Base-by-base conservation (phyloP, 2,329 filamentous ascomycete species). In the Chrysosporium queenslandicum region DNA sequence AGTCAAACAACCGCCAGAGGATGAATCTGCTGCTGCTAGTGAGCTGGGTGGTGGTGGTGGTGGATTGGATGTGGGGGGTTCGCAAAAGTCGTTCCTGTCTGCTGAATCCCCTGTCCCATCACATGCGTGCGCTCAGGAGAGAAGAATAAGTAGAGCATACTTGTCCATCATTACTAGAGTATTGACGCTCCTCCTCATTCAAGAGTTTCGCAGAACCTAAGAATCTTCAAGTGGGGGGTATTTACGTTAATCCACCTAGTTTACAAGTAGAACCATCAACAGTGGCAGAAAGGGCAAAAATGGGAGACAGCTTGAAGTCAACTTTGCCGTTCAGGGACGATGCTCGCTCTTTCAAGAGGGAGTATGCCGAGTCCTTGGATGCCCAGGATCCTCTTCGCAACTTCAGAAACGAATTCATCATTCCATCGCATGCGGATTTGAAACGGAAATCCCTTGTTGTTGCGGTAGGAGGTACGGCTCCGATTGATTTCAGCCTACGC, bases 341-440 rank as follows among this genome's bases (percentile, higher is more conserved):
- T 25, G 16, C 32, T 12, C 41, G 25, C 16, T 64, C 64, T 21
- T 63, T 68, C 46, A 64, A 58, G 12, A 63, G 59, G 36, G 64
- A 65, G 54, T 71, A 74, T 56, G 73, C 74, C 25, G 59, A 67
- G 51, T 66, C 68, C 23, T 72, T 86, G 4, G 84, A 87, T 65
- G 67, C 70, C 0, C 71, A 79, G 59, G 83, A 87, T 62, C 68
- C 74, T n/a, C 66, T 88, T 36, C 68, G 70, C 14, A 70, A 74
- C 53, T 76, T 87, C 51, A 78, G 87, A 29, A 70, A 80, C 21
- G 78, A 91, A 59, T 95, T 91, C 65, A 76, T 85, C 45, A 82
- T 94, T 42, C 89, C 89, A 0, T 85, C 84, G 2, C 87, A 82
- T 65, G 73, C 72, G 8, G 86, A 89, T 37, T 68, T 92, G 42